These are phyloP conservation scores for Choiromyces venosus DNA, from an alignment of 495 filamentous ascomycete genomes.

Conservation along the genomic window DNA sequence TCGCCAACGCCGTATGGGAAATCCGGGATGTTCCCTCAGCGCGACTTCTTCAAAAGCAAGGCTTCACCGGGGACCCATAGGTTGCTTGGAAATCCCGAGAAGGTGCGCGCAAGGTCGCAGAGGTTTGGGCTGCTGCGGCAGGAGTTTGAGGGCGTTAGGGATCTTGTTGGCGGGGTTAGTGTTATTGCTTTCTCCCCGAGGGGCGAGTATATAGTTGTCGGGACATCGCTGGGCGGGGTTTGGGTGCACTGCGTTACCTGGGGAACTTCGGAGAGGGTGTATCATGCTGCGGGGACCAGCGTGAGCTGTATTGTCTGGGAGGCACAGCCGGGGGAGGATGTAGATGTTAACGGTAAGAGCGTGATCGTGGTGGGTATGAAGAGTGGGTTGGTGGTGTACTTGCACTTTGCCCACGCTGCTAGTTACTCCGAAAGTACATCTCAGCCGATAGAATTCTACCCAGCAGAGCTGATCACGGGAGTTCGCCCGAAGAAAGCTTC, in stretches of 20 bases:
- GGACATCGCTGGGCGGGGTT: conserved; percentile 17
- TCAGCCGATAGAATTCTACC: conserved; percentile 16
- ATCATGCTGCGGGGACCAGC: conserved; percentile 8
- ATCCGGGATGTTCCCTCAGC: neutral
- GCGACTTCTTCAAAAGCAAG: conserved; percentile 10
- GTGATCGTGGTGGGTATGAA: conserved; percentile 22
- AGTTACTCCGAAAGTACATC: conserved; percentile 6
- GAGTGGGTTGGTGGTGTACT: conserved; percentile 17
- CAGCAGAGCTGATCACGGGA: neutral
- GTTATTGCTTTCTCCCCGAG: conserved; percentile 19
- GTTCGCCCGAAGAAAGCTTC: neutral
- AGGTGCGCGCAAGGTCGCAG: neutral
- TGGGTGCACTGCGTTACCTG: conserved; percentile 18
- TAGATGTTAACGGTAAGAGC: conserved; percentile 9
- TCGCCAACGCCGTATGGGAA: neutral
- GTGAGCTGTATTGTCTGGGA: conserved; percentile 17
- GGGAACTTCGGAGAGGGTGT: conserved; percentile 1
- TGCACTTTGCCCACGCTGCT: conserved; percentile 8
- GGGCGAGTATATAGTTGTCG: conserved; percentile 19
- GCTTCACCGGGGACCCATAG: neutral
- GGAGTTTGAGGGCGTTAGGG: neutral
- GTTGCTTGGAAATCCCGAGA: neutral
- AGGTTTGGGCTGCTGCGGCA: conserved; percentile 7
- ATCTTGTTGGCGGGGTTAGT: conserved; percentile 17
- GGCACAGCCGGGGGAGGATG: neutral